Percentiles rank a stretch among this genome's conserved stretches.
These are phyloP conservation scores for Scedosporium minutisporum DNA, from an alignment of 2,329 filamentous ascomycete species.

Conservation along the genomic window DNA sequence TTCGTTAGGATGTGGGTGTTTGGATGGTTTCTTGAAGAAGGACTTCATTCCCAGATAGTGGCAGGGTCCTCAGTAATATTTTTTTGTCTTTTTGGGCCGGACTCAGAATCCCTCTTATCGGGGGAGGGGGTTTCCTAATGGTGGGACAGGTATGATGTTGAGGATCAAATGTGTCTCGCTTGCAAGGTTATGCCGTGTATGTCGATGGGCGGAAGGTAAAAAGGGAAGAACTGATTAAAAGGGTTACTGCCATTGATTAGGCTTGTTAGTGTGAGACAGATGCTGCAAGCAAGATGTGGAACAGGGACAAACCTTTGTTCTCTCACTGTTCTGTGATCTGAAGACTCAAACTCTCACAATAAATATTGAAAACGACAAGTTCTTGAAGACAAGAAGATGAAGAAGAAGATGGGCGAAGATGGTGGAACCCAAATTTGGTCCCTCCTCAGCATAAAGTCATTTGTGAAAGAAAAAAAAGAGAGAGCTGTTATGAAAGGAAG, in stretches of 20 bases:
- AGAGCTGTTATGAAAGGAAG: background rate
- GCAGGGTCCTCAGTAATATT: background rate
- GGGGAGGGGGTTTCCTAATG: constrained; percentile 3
- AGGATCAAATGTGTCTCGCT: background rate
- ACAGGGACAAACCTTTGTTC: background rate
- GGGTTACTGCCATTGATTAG: background rate
- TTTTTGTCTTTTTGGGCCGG: background rate
- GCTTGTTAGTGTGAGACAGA: constrained; percentile 1
- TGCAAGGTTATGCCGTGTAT: constrained; percentile 7
- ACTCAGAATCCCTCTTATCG: constrained; percentile 1
- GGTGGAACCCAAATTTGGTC: constrained; percentile 1
- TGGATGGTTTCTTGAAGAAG: constrained; percentile 7
- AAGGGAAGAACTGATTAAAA: constrained; percentile 1
- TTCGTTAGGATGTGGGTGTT: constrained; percentile 1
- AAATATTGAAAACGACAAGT: background rate
- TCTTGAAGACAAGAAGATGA: background rate
- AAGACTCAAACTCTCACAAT: background rate
- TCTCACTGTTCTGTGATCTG: too few relatives aligned
- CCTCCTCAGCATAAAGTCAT: background rate
- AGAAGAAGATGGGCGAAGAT: constrained; percentile 4
- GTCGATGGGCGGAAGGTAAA: background rate
- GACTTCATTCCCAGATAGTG: constrained; percentile 6
- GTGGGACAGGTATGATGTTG: constrained; percentile 3
- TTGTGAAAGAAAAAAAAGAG: background rate
- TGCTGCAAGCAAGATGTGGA: background rate